Base-by-base conservation (phyloP, 1,284 basidiomycete species). In the Hemileccinum hortonii region DNA sequence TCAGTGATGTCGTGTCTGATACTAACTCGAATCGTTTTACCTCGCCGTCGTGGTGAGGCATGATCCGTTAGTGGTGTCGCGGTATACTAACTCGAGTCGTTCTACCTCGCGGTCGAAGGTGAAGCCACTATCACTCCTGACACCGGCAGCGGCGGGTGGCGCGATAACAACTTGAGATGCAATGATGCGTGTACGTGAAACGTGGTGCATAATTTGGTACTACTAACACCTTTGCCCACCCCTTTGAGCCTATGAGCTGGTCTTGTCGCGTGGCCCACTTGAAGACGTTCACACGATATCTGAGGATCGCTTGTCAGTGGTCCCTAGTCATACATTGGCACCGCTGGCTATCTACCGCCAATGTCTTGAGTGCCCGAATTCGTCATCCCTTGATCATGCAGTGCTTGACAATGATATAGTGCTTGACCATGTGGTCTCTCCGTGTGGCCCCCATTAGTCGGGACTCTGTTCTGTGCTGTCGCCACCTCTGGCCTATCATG, bases 381-480 rank as follows among this genome's bases (percentile, higher is more conserved):
- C 11, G 41, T 48, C 39, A 18, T 37, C 39, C 33, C 36, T 30
- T 18, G 41, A 22, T 35, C 22, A 38, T 45, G 33, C 49, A 41
- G 36, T n/a, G 30, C 29, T 32, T 32, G 12, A 32, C 12, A 15
- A 24, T 35, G 6, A 44, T 26, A 26, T 12, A 32, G 43, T 39
- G 7, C 33, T 40, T 37, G 35, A 8, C 33, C 44, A 52, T 45
- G 40, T 38, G 52, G 43, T 43, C 37, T 29, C 3, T n/a, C 26
- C 42, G 32, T 18, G 42, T 38, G 7, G 9, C 32, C 39, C 33
- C 51, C 44, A 29, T 50, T 43, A 22, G 44, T 51, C 39, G 42
- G 36, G 30, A 18, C 40, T 45, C 22, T 38, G 19, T 19, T 37
- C 5, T 21, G 30, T 14, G 32, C 22, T 8, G n/a, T 45, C 33